These are phyloP conservation scores for Jamesozyma hellenica DNA, from an alignment of 805 yeast genomes.

Conservation along the genomic window DNA sequence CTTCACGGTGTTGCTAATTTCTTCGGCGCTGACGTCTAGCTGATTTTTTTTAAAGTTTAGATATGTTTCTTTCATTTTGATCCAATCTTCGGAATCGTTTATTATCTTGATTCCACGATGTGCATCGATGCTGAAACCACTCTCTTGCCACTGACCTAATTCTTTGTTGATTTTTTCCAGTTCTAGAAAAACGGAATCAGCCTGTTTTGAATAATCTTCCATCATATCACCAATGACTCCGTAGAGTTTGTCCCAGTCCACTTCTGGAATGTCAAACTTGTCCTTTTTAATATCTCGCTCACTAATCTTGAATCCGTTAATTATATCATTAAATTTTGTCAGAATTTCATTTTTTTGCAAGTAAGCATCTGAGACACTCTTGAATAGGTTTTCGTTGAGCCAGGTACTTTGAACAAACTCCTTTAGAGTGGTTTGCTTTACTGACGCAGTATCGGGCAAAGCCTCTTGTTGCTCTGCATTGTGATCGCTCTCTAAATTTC, in stretches of 20 bases:
- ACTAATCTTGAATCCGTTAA: background rate
- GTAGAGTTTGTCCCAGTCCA: constrained; percentile 27
- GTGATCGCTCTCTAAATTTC: no score
- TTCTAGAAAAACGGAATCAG: constrained; percentile 16
- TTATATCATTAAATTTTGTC: background rate
- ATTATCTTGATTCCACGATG: constrained; percentile 23
- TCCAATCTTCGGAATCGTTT: constrained; percentile 23
- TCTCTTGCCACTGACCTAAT: constrained; percentile 28
- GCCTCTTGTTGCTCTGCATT: no score
- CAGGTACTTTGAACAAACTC: no score
- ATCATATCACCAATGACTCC: constrained; percentile 23
- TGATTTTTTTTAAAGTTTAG: constrained; percentile 16
- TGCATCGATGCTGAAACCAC: constrained; percentile 26
- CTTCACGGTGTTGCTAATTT: constrained; percentile 22
- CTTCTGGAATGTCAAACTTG: background rate
- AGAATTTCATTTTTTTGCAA: background rate
- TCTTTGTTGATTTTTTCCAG: constrained; percentile 19
- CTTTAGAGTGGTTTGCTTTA: no score
- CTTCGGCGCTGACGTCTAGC: constrained; percentile 19
- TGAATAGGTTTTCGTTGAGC: no score
- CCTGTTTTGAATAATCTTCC: constrained; percentile 22
- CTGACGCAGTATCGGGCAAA: no score
- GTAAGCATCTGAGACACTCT: no score
- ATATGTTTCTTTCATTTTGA: constrained; percentile 18
- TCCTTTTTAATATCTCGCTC: background rate